These are phyloP conservation scores for Aspergillus coremiiformis DNA, from an alignment of 495 filamentous ascomycete genomes.

Conservation along the genomic window DNA sequence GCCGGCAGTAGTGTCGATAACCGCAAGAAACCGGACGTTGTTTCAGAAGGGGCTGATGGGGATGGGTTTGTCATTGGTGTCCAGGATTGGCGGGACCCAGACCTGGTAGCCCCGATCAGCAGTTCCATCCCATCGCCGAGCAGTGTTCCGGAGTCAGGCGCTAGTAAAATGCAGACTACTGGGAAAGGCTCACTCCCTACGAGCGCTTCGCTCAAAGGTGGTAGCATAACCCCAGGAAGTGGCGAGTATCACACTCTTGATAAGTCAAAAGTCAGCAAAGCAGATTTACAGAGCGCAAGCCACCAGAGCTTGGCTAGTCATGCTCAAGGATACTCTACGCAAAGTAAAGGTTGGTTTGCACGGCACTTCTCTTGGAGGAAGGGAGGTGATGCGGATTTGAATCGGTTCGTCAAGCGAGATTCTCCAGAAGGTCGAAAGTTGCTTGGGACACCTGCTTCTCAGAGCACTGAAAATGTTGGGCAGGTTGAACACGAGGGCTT, in stretches of 20 bases:
- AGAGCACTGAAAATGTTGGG: constrained; percentile 11
- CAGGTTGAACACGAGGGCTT: constrained; percentile 65
- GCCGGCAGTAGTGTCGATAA: constrained; percentile 1
- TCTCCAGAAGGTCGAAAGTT: constrained; percentile 10
- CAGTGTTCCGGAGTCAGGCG: constrained; percentile 18
- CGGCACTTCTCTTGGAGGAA: constrained; percentile 30
- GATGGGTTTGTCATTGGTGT: constrained; percentile 87
- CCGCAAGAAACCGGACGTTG: constrained; percentile 17
- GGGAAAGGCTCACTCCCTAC: constrained; percentile 28
- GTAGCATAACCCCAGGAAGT: constrained; percentile 69
- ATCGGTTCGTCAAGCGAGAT: constrained; percentile 9
- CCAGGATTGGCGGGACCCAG: constrained; percentile 87
- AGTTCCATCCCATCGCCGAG: constrained; percentile 23
- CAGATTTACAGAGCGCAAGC: constrained; percentile 5
- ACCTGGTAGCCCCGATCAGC: constrained; percentile 49
- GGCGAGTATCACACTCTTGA: constrained; percentile 56
- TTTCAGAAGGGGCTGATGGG: constrained; percentile 25
- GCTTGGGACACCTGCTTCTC: constrained; percentile 7
- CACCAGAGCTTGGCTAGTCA: constrained; percentile 2
- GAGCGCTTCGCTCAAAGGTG: constrained; percentile 47
- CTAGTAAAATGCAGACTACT: constrained; percentile 16
- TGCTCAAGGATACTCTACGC: constrained; percentile 1
- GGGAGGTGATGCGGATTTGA: constrained; percentile 6
- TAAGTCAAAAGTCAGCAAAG: constrained; percentile 20
- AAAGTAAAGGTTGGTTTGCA: constrained; percentile 31